Conservation (phyloP, 1,139 yeast species). For the Candida anutae region DNA sequence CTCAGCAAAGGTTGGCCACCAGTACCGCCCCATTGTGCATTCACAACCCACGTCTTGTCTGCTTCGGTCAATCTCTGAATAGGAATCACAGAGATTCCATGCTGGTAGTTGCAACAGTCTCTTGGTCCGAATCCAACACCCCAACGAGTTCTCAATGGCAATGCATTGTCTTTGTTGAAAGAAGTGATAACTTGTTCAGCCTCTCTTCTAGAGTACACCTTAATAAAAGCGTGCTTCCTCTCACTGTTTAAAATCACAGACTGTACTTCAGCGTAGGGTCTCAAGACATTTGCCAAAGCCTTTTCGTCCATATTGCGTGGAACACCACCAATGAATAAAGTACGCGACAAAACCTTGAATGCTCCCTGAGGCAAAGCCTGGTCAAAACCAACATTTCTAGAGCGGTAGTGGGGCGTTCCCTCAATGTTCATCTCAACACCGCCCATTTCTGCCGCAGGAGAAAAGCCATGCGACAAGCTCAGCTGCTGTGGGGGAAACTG, state of each 20-base stretch:
- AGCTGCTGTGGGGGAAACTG: slow-evolving; percentile 3
- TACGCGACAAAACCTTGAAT: slow-evolving; percentile 79
- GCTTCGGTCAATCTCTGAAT: slow-evolving; percentile 86
- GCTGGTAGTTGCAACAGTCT: slow-evolving; percentile 93
- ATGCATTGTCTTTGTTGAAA: slow-evolving; percentile 42
- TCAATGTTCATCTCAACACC: slow-evolving; percentile 58
- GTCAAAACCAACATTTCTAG: slow-evolving; percentile 64
- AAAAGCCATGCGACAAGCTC: slow-evolving; percentile 3
- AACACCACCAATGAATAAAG: slow-evolving; percentile 90
- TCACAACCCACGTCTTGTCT: slow-evolving; percentile 80
- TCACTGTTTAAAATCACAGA: slow-evolving; percentile 81
- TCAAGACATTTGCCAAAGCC: slow-evolving; percentile 57
- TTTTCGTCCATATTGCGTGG: slow-evolving; percentile 75
- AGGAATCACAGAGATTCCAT: slow-evolving; percentile 84
- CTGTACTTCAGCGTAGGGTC: slow-evolving; percentile 94
- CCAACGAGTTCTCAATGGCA: slow-evolving; percentile 82
- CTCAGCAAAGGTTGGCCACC: slow-evolving; percentile 80
- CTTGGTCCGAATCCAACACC: slow-evolving; percentile 99
- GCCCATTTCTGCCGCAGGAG: slow-evolving; percentile 18
- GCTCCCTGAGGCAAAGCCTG: slow-evolving; percentile 69
- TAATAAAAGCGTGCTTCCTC: slow-evolving; percentile 92
- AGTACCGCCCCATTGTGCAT: slow-evolving; percentile 97
- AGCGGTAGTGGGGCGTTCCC: slow-evolving; percentile 66
- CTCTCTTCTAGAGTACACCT: slow-evolving; percentile 90
- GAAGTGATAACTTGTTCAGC: slow-evolving; percentile 71